Evolutionary conservation across 2,329 filamentous ascomycete species (phyloP), one percentile per base, ranked within the genome.

Genomic region (Epichloe gansuensis): DNA sequence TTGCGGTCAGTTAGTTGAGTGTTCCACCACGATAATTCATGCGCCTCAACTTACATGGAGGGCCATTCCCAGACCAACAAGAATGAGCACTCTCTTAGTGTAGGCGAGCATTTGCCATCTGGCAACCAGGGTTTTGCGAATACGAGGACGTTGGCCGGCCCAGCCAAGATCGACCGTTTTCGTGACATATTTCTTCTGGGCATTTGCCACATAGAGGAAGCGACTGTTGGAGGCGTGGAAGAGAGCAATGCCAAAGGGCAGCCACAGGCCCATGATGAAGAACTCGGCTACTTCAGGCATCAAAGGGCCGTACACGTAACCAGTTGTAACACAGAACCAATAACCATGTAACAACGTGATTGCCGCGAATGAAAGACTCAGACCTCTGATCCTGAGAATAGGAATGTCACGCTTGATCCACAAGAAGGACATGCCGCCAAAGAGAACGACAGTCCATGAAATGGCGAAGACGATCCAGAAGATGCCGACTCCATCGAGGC

Each of bases 191-290:
- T 72, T 72, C 57, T 69, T 72, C 62, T 83, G 81, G 28, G 74
- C 70, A 56, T 73, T 73, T 49, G 79, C 79, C 52, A 82, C 71
- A 56, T 81, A 69, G 17, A 82, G 72, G 51, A 85, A 79, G 52
- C 79, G 78, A 59, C 72, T 75, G 62, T 83, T 83, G 55, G 77
- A 77, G 23, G 79, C 81, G 60, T 85, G 81, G 61, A 85, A 85
- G 5, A 86, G 67, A 7, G 80, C 81, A 52, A 86, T 80, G 25
- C 82, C 82, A 47, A 81, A 75, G 11, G 82, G 82, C 3, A 85
- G 69, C 63, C 80, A 82, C 52, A 81, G 71, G 56, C 77, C 76
- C 82, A 86, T 86, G 64, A 83, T 74, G 80, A 81, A 86, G 62
- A 74, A 86, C 64, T 83, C 78, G 15, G 71, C 70, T 21, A 73